Percentiles rank a stretch among this genome's conserved stretches.
phyloP scores from a whole-genome alignment of 1,139 yeast species.

The Lipomyces yarrowii region DNA sequence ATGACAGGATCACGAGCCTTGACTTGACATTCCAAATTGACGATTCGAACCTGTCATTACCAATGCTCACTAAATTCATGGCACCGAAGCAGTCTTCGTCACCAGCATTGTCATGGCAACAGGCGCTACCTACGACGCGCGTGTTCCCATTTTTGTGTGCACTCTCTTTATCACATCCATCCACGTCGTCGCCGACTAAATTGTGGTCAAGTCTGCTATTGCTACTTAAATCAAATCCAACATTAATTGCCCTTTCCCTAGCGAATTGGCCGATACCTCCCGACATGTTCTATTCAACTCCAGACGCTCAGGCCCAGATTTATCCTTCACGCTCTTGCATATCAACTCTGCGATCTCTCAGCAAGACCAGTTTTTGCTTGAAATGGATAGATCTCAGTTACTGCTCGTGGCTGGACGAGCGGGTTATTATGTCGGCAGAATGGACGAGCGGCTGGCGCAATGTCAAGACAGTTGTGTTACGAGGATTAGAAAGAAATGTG shows the following conservation, averaged over 20 bases:
- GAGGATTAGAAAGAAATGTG: conserved; percentile 12
- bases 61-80: conserved; percentile 16
- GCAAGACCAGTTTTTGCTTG: conserved; percentile 12
- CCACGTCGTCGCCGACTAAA: conserved; percentile 25
- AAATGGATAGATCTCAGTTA: conserved; percentile 29
- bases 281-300: conserved; percentile 24
- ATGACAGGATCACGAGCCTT: conserved; percentile 28
- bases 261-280: conserved; percentile 33
- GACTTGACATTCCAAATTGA: conserved; percentile 29
- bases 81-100: neutral
- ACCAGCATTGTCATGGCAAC: conserved; percentile 17
- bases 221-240: conserved; percentile 18
- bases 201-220: conserved; percentile 28
- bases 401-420: conserved; percentile 27
- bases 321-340: conserved; percentile 20
- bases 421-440: conserved; percentile 21
- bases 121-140: conserved; percentile 13
- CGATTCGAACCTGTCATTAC: conserved; percentile 21
- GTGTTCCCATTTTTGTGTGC: conserved; percentile 25
- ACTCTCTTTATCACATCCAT: conserved; percentile 28
- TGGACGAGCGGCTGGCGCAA: conserved; percentile 28
- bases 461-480: conserved; percentile 17
- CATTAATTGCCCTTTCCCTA: conserved; percentile 23
- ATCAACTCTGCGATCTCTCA: conserved; percentile 20
- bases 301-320: conserved; percentile 21